These are phyloP conservation scores for Rhododendron williamsianum DNA, from an alignment of 148 eudicot genomes.

Conservation along the genomic window DNA sequence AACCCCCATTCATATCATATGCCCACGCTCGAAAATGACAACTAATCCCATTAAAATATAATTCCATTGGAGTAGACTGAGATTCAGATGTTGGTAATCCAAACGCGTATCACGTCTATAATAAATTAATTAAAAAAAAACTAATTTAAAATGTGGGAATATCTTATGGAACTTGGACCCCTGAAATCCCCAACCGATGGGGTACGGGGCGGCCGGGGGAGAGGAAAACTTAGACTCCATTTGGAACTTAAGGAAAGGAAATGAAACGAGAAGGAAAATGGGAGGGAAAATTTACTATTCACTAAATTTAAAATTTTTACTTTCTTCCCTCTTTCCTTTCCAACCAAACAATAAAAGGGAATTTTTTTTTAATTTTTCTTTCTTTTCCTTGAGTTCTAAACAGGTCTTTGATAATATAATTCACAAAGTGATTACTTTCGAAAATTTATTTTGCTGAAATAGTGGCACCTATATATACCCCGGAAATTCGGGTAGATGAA, in stretches of 20 bases:
- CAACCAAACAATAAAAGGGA: no score
- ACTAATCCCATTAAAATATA: not conserved
- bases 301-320: no score
- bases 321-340: no score
- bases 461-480: not conserved
- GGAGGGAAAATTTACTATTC: no score
- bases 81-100: not conserved
- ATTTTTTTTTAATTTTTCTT: no score
- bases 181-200: not conserved
- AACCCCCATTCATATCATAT: not conserved
- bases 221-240: no score
- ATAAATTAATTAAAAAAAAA: not conserved
- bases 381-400: no score
- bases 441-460: not conserved
- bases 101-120: not conserved
- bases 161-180: not conserved
- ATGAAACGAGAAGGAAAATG: no score
- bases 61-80: slow-evolving; percentile 9
- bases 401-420: no score
- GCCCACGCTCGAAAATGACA: not conserved
- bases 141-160: not conserved
- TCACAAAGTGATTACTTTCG: not conserved
- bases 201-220: no score
- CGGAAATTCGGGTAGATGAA: no score
- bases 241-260: no score